Percentiles rank a stretch among this genome's conserved stretches.
These are phyloP conservation scores for Chrysoporthe austroafricana DNA, from an alignment of 2,329 filamentous ascomycete genomes.

Conservation along the genomic window DNA sequence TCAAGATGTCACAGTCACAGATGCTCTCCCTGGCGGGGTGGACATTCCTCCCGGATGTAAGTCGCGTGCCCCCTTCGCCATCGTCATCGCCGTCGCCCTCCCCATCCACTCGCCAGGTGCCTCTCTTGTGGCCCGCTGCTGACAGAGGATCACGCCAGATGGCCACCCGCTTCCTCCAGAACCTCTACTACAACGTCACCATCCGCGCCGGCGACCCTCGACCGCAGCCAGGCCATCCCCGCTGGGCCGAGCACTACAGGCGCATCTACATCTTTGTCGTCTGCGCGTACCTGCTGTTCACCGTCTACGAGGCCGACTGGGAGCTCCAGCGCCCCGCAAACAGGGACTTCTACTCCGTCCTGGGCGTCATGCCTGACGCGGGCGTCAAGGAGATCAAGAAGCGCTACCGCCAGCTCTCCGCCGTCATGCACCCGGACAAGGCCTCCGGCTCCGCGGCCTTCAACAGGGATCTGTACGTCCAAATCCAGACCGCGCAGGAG, in stretches of 20 bases:
- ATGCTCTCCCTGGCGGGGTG: conserved; percentile 60
- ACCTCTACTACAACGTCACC: conserved; percentile 82
- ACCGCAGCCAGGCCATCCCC: conserved; percentile 70
- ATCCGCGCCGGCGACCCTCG: conserved; percentile 88
- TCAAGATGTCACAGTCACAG: conserved; percentile 54
- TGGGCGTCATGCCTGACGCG: conserved; percentile 71
- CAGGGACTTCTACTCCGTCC: conserved; percentile 76
- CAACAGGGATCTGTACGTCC: conserved; percentile 67
- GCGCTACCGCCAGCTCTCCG: conserved; percentile 77
- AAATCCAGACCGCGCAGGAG: conserved; percentile 82
- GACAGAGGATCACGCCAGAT: conserved; percentile 54
- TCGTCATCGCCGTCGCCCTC: neutral
- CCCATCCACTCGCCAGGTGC: neutral
- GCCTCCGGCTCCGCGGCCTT: conserved; percentile 41
- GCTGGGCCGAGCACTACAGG: conserved; percentile 74
- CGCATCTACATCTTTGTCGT: conserved; percentile 85
- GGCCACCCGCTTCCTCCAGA: conserved; percentile 76
- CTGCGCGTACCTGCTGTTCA: conserved; percentile 83
- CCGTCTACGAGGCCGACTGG: conserved; percentile 89
- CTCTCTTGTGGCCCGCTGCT: conserved; percentile 3
- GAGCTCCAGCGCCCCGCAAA: conserved; percentile 65
- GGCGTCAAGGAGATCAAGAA: conserved; percentile 80
- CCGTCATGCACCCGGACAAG: conserved; percentile 85
- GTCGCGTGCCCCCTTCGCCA: conserved; percentile 31
- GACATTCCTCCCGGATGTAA: conserved; percentile 59